Base-by-base conservation (phyloP, 169 alveolate species). In the Plasmodium malariae region DNA sequence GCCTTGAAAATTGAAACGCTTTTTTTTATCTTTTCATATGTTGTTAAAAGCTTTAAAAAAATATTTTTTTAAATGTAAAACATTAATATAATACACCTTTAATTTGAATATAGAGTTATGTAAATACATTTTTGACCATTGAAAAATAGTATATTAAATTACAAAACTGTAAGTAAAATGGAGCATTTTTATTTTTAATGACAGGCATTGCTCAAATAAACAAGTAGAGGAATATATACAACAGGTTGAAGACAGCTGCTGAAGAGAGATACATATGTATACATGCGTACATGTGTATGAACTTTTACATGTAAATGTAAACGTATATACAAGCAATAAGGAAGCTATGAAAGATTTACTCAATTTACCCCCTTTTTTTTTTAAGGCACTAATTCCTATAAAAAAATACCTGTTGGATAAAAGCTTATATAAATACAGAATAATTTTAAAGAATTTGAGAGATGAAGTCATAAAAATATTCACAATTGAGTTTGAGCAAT, bases 401-500 rank as follows among this genome's bases (percentile, higher is more conserved):
- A 80, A 68, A 43, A 49, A 26, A 67, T 49, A 32, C 36, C 14
- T 80, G 37, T 21, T 59, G 48, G 57, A 80, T 60, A 80, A 67
- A 43, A 80, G 90, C n/a, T 59, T 80, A 67, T 65, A 80, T 26
- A 80, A 80, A 45, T 80, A 65, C 28, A 69, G 85, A 54, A 32
- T 80, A 51, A 63, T 51, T 57, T 43, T 80, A 59, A 80, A 67
- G 36, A 49, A 80, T 67, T 65, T 80, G 40, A 68, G 67, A 80
- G 45, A 67, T 51, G 55, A 80, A 43, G 67, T 80, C 6, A 36
- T 80, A 21, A 80, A 80, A 19, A 80, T 80, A 48, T 80, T 48
- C 34, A 80, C 90, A 6, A 65, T 80, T 21, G 90, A 80, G 37
- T 80, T 80, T 57, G 90, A 80, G 48, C 90, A 80, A 28, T 51